Percentiles rank a stretch among this genome's conserved stretches.
Evolutionary conservation across 2,329 filamentous ascomycete species (phyloP).

Genomic region (Tricladium varicosporioides): DNA sequence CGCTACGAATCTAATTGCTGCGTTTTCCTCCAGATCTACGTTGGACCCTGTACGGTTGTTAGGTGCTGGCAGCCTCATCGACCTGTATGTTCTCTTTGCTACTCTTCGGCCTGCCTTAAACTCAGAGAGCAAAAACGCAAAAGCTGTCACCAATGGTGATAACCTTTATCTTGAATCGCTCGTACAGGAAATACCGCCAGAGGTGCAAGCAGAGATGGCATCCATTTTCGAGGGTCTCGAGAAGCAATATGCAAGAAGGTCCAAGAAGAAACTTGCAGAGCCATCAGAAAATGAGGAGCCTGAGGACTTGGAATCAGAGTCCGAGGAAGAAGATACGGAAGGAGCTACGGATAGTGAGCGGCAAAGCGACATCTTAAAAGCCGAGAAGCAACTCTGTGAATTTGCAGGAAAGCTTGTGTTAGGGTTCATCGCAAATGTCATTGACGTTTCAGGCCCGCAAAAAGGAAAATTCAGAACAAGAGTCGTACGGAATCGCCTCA

Average conservation of each 20-base stretch:
- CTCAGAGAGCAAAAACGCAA: slow-evolving; percentile 35
- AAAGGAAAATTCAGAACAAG: slow-evolving; percentile 66
- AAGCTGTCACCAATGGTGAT: slow-evolving; percentile 46
- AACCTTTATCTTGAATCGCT: slow-evolving; percentile 58
- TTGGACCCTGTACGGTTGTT: slow-evolving; percentile 77
- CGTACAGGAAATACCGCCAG: slow-evolving; percentile 65
- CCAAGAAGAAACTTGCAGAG: slow-evolving; percentile 59
- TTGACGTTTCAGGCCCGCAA: slow-evolving; percentile 62
- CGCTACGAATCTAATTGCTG: slow-evolving; percentile 62
- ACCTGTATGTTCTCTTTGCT: slow-evolving; percentile 77
- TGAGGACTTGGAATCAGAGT: slow-evolving; percentile 59
- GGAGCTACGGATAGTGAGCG: slow-evolving; percentile 56
- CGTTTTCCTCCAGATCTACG: slow-evolving; percentile 63
- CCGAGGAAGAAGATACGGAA: slow-evolving; percentile 58
- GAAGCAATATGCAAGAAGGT: slow-evolving; percentile 71
- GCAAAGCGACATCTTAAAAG: slow-evolving; percentile 65
- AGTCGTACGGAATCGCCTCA: slow-evolving; percentile 74
- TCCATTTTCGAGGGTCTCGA: slow-evolving; percentile 78
- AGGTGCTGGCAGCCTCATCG: slow-evolving; percentile 74
- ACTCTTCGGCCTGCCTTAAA: slow-evolving; percentile 57
- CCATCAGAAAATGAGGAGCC: slow-evolving; percentile 73
- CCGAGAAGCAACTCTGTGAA: slow-evolving; percentile 84
- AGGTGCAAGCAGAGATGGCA: slow-evolving; percentile 64
- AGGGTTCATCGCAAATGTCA: slow-evolving; percentile 69
- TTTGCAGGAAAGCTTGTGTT: slow-evolving; percentile 82